Evolutionary conservation across 1,284 basidiomycete species (phyloP), one percentile per base, ranked within the genome.

Genomic region (Ceratobasidium theobromae): DNA sequence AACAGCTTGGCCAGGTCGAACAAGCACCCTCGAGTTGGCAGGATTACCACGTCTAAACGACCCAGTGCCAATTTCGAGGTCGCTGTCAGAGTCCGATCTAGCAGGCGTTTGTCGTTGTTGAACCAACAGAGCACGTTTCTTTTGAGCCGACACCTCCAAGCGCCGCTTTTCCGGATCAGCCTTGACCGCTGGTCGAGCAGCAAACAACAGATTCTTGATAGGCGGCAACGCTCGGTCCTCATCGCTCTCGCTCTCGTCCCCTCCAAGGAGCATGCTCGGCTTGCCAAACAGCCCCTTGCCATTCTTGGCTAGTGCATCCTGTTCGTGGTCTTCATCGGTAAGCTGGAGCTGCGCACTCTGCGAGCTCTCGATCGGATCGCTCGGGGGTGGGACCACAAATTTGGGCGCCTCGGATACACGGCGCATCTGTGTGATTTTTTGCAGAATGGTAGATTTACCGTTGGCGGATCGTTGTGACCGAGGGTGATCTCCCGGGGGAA

Each of bases 341-440:
- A 45, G 6, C 43, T 6, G 43, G 6, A 6, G 9, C 5, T 8
- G 43, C 18, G 12, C 43, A 21, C 43, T 45, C 43, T 58, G 55
- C 27, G 55, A 58, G 28, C 55, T 58, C 30, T 25, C 40, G 5
- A 58, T 58, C 41, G 55, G 55, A 48, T 58, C 55, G 40, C 55
- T 58, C 30, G 38, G 18, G 18, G 43, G 55, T 46, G 30, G 3
- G 30, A 18, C 4, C 40, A 9, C 4, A 35, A 2, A 48, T 21
- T 27, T 18, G 40, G 38, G n/a, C 32, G 43, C 41, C 1, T 40
- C 40, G 2, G 55, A 58, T 4, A 58, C 30, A 1, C 41, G 55
- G 1, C 41, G 43, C 55, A 58, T 58, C 5, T n/a, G 28, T 21
- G 43, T n/a, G 28, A 58, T 45, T 30, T 58, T 58, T n/a, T 28